Base-by-base conservation (phyloP, 345 rosid genomes). In the Trapa incisa region DNA sequence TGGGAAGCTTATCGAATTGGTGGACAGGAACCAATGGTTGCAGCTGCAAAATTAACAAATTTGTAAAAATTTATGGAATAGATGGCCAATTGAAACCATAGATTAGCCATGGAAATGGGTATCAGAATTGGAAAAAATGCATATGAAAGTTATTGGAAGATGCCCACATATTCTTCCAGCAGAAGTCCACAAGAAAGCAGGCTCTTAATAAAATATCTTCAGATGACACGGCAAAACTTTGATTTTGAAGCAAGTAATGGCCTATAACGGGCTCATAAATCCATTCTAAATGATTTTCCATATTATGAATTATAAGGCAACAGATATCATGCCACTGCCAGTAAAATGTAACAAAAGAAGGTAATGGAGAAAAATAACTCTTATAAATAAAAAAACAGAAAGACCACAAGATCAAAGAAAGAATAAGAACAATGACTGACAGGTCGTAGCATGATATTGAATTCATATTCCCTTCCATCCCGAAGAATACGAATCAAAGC, bases 11-110 rank as follows among this genome's bases (percentile, higher is more conserved):
- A 70, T 89, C 96, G 64, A 85, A 89, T 58, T 92, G 96, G 79
- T 86, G 93, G 72, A 92, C 96, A 10, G 96, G 93, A 77, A 89
- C 96, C 37, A 87, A 83, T 2, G 91, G 89, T 76, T 84, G 91
- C 86, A 89, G 73, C 93, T 89, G 87, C 83, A 77, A 79, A 67
- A 64, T 53, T 42, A 33, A 63, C 38, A 39, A 64, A 64, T 13
- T 65, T 33, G 36, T 9, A 32, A 41, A 37, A n/a, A 64, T 39
- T 41, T n/a, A 64, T 64, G 50, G 35, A 3, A 4, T 8, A 22
- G 37, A 58, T 58, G 63, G 38, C 38, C 37, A 58, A 11, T 32
- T 35, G 3, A 32, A 8, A 9, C 0, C 63, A 11, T 3, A 57
- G 14, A 57, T 57, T 16, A 32, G 33, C 60, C 63, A 58, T 32